Percentiles rank a stretch among this genome's conserved stretches.
Evolutionary conservation across 345 rosid genomes (phyloP).

Genomic region (Nephelium lappaceum): DNA sequence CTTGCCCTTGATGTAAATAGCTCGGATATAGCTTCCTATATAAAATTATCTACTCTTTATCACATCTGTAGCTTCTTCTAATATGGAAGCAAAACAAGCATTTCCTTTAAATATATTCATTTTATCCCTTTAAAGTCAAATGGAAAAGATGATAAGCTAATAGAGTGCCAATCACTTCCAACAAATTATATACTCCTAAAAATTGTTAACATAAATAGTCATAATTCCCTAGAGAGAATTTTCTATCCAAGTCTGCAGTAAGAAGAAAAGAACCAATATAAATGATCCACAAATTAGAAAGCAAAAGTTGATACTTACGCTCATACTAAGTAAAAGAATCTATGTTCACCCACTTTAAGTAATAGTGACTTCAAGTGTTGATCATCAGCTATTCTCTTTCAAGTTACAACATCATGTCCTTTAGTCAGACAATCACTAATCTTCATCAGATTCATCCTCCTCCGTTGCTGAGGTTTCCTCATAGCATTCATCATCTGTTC

Average conservation of each 20-base stretch:
- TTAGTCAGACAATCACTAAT: constrained; percentile 16
- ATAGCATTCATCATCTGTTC: constrained; percentile 42
- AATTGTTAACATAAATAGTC: neutral
- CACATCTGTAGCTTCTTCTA: neutral
- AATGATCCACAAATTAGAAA: neutral
- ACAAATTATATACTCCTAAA: neutral
- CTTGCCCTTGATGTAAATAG: neutral
- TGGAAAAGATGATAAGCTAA: neutral
- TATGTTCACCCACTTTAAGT: neutral
- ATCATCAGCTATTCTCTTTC: neutral
- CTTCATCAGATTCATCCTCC: constrained; percentile 53
- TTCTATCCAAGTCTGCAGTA: neutral
- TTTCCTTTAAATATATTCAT: neutral
- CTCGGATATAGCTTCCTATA: neutral
- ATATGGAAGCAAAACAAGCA: neutral
- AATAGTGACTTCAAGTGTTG: constrained; percentile 4
- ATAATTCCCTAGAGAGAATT: neutral
- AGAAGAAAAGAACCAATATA: neutral
- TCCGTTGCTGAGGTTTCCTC: constrained; percentile 48
- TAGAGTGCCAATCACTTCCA: neutral
- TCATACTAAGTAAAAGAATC: neutral
- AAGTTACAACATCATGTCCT: neutral
- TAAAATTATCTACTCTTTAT: neutral
- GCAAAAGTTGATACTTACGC: neutral
- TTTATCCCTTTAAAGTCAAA: neutral